Evolutionary conservation across 208 protist genomes (phyloP).

Genomic region (Leishmania major): DNA sequence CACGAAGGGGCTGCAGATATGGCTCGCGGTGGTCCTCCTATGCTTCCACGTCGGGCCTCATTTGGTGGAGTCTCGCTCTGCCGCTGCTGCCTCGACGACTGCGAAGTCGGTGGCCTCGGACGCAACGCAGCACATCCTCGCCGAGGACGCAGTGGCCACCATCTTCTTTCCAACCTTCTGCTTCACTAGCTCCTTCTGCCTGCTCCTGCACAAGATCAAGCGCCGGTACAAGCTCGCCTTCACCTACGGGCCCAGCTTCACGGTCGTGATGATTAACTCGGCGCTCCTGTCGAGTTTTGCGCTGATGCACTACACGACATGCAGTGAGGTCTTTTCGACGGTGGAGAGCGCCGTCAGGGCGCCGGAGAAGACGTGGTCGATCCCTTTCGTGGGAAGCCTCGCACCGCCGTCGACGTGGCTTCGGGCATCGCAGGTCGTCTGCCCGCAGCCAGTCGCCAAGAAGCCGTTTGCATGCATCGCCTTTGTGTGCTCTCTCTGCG

Average conservation of each 20-base stretch:
- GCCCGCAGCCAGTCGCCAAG: slow-evolving; percentile 15
- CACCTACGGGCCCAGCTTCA: slow-evolving; percentile 66
- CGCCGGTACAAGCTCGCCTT: slow-evolving; percentile 54
- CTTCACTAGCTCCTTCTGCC: slow-evolving; percentile 46
- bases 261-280: slow-evolving; percentile 69
- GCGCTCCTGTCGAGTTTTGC: slow-evolving; percentile 67
- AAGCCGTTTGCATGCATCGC: slow-evolving; percentile 38
- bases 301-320: slow-evolving; percentile 66
- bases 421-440: slow-evolving; percentile 11
- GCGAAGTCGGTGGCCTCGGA: background rate
- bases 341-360: slow-evolving; percentile 9
- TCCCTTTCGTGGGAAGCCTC: background rate
- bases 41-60: slow-evolving; percentile 66
- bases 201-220: slow-evolving; percentile 77
- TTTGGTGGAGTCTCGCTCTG: slow-evolving; percentile 27
- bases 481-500: slow-evolving; percentile 46
- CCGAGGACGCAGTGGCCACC: slow-evolving; percentile 35
- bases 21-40: slow-evolving; percentile 50
- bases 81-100: background rate
- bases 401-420: background rate
- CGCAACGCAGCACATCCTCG: slow-evolving; percentile 12
- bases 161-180: slow-evolving; percentile 83
- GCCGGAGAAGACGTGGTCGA: slow-evolving; percentile 5
- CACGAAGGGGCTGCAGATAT: slow-evolving; percentile 76
- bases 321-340: slow-evolving; percentile 37